Percentiles rank a stretch among this genome's conserved stretches.
Evolutionary conservation across 2,329 filamentous ascomycete species (phyloP).

Genomic region (Colletotrichum sp.): DNA sequence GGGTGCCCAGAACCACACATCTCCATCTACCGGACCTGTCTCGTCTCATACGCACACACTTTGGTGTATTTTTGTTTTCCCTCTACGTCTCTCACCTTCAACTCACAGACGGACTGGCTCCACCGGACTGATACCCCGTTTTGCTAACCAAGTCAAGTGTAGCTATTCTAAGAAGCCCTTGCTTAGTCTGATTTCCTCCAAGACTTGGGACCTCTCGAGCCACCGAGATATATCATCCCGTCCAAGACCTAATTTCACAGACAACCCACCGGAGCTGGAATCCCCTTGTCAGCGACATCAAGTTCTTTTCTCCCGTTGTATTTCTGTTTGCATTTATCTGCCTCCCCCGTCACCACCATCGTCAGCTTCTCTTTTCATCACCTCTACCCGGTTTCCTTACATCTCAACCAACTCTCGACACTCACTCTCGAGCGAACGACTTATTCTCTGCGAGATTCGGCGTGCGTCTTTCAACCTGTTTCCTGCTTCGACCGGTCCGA

Average conservation of each 20-base stretch:
- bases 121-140: constrained; percentile 20
- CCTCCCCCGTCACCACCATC: background rate
- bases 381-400: background rate
- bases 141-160: constrained; percentile 1
- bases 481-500: background rate
- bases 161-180: constrained; percentile 18
- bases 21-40: constrained; percentile 12
- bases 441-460: constrained; percentile 18
- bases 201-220: background rate
- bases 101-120: constrained; percentile 2
- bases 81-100: background rate
- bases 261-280: constrained; percentile 14
- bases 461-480: background rate
- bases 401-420: background rate
- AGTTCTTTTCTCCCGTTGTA: background rate
- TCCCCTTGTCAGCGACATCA: constrained; percentile 16
- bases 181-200: constrained; percentile 9
- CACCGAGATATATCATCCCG: constrained; percentile 16
- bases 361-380: background rate
- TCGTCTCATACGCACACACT: constrained; percentile 18
- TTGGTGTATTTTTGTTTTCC: background rate
- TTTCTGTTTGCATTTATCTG: constrained; percentile 3
- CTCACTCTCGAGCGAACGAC: constrained; percentile 10
- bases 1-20: constrained; percentile 2
- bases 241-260: constrained; percentile 8